Evolutionary conservation across 495 filamentous ascomycete genomes (phyloP), one percentile per base, ranked within the genome.

Genomic region (Penicillium bialowiezense): DNA sequence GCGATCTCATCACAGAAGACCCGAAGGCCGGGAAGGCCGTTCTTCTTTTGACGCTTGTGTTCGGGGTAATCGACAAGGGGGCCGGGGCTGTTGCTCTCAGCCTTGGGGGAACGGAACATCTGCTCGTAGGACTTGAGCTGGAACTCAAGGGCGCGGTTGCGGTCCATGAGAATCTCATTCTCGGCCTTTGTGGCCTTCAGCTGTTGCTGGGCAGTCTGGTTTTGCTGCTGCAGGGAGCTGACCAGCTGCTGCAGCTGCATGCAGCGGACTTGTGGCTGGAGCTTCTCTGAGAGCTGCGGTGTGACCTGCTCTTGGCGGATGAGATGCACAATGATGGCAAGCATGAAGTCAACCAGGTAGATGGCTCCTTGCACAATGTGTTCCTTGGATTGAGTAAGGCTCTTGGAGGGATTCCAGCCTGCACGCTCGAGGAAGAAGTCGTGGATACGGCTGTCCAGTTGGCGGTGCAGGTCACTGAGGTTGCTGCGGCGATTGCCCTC

Each of bases 341-440:
- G 58, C 65, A 73, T 68, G 52, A 73, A 74, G 46, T 75, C 72
- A 31, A 75, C 66, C 2, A 74, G 56, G 45, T 64, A 68, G 41
- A 75, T 66, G 8, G 72, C 69, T 7, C 63, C 72, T 54, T 75
- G 69, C 3, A 74, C 68, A 17, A 75, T 75, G 48, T 75, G 72
- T 44, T 75, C 72, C 59, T 75, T 75, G 21, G 72, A 75, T 29
- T 74, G 66, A 1, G 68, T 64, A 14, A 74, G 59, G 50, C 66
- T 74, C 61, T 75, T 75, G 13, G 66, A 63, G 10, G 64, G 69
- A 41, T 75, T 73, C 72, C 72, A 75, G 20, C 72, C 72, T 19
- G 71, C 72, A 9, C 62, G 62, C 52, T 74, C 68, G 10, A 75
- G 62, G 56, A 74, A 75, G 51, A 64, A 72, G 46, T 74, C 67